Evolutionary conservation across 495 filamentous ascomycete species (phyloP), one percentile per base, ranked within the genome.

Genomic region (Penicillium desertorum): DNA sequence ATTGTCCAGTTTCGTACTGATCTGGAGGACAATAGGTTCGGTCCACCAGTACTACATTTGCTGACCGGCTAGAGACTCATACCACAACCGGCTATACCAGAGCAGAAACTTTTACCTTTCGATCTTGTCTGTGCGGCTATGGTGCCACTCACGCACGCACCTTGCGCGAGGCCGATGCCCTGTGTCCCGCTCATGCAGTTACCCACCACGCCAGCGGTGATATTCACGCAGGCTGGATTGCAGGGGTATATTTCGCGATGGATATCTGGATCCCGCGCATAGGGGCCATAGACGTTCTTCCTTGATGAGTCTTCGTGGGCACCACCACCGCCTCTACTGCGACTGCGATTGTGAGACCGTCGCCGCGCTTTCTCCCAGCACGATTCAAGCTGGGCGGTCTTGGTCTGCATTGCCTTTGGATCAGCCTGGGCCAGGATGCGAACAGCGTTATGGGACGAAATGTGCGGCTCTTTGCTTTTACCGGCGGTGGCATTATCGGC

Each of bases 181-280:
- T 53, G 14, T 29, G 50, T 51, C 20, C 48, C 48, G 20, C 48
- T 51, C 22, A 51, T 51, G 17, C 48, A 51, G 19, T 51, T 20
- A 2, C 48, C 48, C 12, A 9, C 27, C 34, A 27, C 25, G 7
- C 48, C 48, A 5, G 30, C 19, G 2, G 48, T 39, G 25, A 27
- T 37, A 37, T 20, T 32, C 16, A 51, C 30, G 23, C 48, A 51
- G n/a, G 34, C 48, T 36, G 48, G 48, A 34, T 51, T 51, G 30
- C 48, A 51, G 14, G 48, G 48, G 22, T 51, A 51, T 20, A n/a
- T 22, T n/a, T 51, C 48, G 4, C 27, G 48, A 22, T 37, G 48
- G 22, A 51, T 51, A 19, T 51, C 34, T 12, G 48, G 34, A 20
- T 51, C 48, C 14, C 48, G 23, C 48, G 12, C 30, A 9, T 32